phyloP scores from a whole-genome alignment of 2,329 filamentous ascomycete species.

The Aspergillus pseudoglaucus region DNA sequence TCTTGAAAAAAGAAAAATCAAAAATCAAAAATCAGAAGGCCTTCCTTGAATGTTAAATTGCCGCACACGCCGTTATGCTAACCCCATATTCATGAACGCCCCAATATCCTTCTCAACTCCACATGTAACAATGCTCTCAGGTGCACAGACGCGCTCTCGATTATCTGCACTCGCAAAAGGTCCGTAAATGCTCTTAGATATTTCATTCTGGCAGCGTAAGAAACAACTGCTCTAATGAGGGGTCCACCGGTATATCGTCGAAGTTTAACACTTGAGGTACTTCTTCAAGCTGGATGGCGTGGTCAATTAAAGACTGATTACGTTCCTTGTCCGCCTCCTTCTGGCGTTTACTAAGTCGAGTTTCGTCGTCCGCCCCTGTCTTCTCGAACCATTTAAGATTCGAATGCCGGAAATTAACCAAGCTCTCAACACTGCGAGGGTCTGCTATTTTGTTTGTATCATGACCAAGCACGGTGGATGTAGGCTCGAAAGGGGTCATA shows the following conservation, averaged over 20 bases:
- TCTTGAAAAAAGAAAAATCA: too few species aligned
- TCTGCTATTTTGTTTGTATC: slow-evolving; percentile 88
- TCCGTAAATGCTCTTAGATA: not conserved
- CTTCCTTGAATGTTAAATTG: too few species aligned
- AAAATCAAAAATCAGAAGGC: too few species aligned
- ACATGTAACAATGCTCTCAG: not conserved
- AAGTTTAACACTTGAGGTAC: slow-evolving; percentile 11
- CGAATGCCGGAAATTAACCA: slow-evolving; percentile 85
- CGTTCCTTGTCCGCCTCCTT: slow-evolving; percentile 51
- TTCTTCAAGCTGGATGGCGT: slow-evolving; percentile 35
- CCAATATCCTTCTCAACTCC: not conserved
- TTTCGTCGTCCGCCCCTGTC: slow-evolving; percentile 45
- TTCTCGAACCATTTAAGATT: slow-evolving; percentile 78
- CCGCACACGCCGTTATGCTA: not conserved
- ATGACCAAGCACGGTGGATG: slow-evolving; percentile 79
- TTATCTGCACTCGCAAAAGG: not conserved
- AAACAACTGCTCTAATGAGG: slow-evolving; percentile 26
- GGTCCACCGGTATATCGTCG: slow-evolving; percentile 38
- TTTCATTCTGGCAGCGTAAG: slow-evolving; percentile 7
- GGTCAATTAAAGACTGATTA: slow-evolving; percentile 40
- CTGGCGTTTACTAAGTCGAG: slow-evolving; percentile 42
- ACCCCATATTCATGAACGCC: not conserved
- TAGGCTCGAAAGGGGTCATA: slow-evolving; percentile 77
- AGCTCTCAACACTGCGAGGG: slow-evolving; percentile 77
- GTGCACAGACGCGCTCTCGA: not conserved